Conservation (phyloP, 139 green algal species). For the Chlorella sp. region DNA sequence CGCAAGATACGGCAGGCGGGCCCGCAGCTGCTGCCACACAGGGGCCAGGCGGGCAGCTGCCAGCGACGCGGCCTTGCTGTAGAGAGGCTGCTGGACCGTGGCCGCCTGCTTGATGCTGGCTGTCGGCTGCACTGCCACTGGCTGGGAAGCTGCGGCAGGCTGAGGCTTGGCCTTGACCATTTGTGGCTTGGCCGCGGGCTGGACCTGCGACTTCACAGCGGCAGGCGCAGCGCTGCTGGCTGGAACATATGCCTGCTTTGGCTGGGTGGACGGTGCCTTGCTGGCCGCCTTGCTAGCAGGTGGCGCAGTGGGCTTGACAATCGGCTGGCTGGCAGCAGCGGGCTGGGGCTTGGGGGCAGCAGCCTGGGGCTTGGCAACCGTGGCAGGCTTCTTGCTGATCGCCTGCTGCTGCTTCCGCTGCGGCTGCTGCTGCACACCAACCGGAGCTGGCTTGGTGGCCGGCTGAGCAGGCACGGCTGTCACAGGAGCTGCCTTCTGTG, state of each 20-base stretch:
- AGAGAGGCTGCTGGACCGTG: neutral
- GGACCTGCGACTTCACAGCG: too few relatives aligned
- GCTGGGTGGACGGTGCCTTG: neutral
- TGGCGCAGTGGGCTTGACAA: neutral
- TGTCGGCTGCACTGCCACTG: neutral
- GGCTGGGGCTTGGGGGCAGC: neutral
- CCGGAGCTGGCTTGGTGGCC: neutral
- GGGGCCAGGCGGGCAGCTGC: neutral
- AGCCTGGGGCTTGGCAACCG: neutral
- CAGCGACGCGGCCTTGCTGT: neutral
- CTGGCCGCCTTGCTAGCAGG: neutral
- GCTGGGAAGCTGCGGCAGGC: neutral
- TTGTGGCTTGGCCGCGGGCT: too few relatives aligned
- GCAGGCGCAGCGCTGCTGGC: neutral
- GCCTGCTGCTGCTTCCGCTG: neutral
- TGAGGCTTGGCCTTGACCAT: constrained; percentile 1
- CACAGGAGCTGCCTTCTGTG: neutral
- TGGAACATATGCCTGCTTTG: neutral
- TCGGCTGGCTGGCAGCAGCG: neutral
- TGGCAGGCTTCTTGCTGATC: neutral
- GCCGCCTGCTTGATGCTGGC: neutral
- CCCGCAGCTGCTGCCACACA: neutral
- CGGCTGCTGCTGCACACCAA: neutral
- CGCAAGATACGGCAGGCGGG: neutral
- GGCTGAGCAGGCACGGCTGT: too few relatives aligned